A percentile compares a stretch with the other conserved stretches of the same genome.
These are phyloP conservation scores for Phytophthora meadii DNA, from an alignment of 352 stramenopile species.

Conservation along the genomic window DNA sequence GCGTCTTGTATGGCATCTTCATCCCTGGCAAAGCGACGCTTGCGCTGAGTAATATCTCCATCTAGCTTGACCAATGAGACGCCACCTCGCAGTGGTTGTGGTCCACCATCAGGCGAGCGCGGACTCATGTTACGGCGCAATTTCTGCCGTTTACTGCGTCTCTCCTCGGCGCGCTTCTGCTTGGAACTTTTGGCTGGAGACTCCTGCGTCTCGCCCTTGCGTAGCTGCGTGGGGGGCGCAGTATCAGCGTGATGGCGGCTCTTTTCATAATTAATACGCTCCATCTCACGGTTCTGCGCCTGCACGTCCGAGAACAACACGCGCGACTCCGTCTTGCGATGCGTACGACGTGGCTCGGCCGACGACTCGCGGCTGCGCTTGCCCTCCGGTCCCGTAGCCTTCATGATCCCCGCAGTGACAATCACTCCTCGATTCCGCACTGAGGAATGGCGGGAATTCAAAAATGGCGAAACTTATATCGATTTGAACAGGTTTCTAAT, in stretches of 20 bases:
- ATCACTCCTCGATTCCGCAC: neutral
- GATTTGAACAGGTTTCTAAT: neutral
- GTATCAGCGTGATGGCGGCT: slow-evolving; percentile 18
- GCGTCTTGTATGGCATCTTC: slow-evolving; percentile 53
- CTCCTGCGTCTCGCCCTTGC: slow-evolving; percentile 51
- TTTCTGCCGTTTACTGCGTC: slow-evolving; percentile 56
- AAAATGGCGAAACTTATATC: slow-evolving; percentile 6
- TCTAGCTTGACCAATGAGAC: slow-evolving; percentile 36
- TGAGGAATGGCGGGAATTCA: slow-evolving; percentile 6
- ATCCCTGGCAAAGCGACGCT: slow-evolving; percentile 36
- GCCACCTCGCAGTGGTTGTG: slow-evolving; percentile 27
- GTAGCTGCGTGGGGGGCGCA: slow-evolving; percentile 18
- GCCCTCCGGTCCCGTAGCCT: neutral
- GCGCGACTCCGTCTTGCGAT: slow-evolving; percentile 41
- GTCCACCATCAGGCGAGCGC: slow-evolving; percentile 49
- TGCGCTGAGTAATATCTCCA: slow-evolving; percentile 9
- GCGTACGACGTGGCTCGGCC: slow-evolving; percentile 21
- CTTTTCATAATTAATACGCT: slow-evolving; percentile 46
- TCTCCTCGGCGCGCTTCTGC: slow-evolving; percentile 58
- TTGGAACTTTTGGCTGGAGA: slow-evolving; percentile 36
- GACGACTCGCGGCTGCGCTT: slow-evolving; percentile 17
- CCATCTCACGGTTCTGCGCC: slow-evolving; percentile 64
- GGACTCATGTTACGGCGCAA: slow-evolving; percentile 53
- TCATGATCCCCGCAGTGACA: neutral
- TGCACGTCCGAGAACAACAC: slow-evolving; percentile 61